Evolutionary conservation across 208 protist genomes (phyloP), one percentile per base, ranked within the genome.

Genomic region (Trypanosoma lewisi): DNA sequence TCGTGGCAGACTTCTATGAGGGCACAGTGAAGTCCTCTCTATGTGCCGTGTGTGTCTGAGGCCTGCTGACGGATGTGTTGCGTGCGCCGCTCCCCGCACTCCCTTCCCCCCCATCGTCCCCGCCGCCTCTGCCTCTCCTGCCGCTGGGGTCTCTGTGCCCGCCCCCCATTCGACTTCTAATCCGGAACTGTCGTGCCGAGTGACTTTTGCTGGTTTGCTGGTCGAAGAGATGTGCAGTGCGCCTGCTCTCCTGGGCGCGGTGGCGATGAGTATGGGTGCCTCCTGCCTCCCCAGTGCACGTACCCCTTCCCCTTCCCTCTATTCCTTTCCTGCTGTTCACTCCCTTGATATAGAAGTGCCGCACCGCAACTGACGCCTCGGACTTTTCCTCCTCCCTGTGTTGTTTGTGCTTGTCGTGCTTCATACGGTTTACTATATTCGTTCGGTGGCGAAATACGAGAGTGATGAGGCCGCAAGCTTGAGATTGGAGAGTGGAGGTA

Each of bases 171-270:
- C 60, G 60, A 49, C 48, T 66, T 66, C 60, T 66, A 66, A 66
- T 66, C 60, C 49, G 36, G 36, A 19, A 23, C 28, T 17, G 45
- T 9, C 60, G 16, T 49, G 11, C 21, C 4, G 8, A n/a, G 34
- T 66, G 60, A 36, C 36, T 23, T 56, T 36, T 55, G 49, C 45
- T 48, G 60, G 47, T 66, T 66, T 66, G 60, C 60, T 66, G 36
- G 45, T 49, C 60, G 60, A 66, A 66, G 49, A 66, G 60, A 66
- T 44, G 8, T 27, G n/a, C n/a, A n/a, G 25, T 54, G 6, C 36
- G 14, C 19, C n/a, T 30, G 30, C 4, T 7, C 14, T 34, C 23
- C n/a, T 12, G 23, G 49, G 27, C n/a, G 17, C 28, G 49, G 23
- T 36, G 25, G 48, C 28, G 25, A 54, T 28, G 14, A 6, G 5